Evolutionary conservation across 768 basidiomycete genomes (phyloP).

Genomic region (Nidularia pulvinata): DNA sequence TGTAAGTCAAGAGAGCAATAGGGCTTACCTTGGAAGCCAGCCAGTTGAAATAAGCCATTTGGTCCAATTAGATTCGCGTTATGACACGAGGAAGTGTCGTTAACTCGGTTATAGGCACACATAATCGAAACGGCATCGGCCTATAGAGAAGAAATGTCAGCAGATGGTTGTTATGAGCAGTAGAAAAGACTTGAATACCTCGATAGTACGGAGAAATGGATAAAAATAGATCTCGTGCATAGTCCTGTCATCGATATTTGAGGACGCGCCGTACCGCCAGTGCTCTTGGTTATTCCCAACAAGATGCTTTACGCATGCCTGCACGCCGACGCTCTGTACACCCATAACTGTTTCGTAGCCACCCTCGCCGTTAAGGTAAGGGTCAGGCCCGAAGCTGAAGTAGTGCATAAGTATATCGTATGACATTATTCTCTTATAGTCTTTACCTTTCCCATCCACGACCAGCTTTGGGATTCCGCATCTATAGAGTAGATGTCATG

Average conservation of each 20-base stretch:
- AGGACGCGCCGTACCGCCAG: constrained; percentile 42
- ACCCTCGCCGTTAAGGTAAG: constrained; percentile 62
- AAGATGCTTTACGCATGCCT: constrained; percentile 57
- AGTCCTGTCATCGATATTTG: constrained; percentile 59
- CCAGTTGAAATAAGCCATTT: constrained; percentile 30
- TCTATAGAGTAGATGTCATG: constrained; percentile 21
- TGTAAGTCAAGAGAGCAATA: background rate
- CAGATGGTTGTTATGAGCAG: background rate
- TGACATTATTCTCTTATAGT: no score
- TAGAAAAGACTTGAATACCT: constrained; percentile 22
- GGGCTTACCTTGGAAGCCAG: constrained; percentile 40
- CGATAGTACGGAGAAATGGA: constrained; percentile 48
- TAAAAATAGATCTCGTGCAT: constrained; percentile 52
- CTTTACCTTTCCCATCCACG: constrained; percentile 46
- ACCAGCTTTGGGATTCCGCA: constrained; percentile 51
- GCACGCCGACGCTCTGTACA: constrained; percentile 59
- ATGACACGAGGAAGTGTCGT: constrained; percentile 66
- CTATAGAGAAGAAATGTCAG: constrained; percentile 14
- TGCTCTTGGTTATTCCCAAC: constrained; percentile 52
- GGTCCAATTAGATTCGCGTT: constrained; percentile 47
- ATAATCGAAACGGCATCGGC: constrained; percentile 51
- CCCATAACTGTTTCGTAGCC: constrained; percentile 60
- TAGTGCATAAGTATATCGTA: no score
- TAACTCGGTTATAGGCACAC: constrained; percentile 55
- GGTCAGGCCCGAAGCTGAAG: constrained; percentile 54